A percentile compares a stretch with the other conserved stretches of the same genome.
Evolutionary conservation across 306 rosid species (phyloP).

Genomic region (Gillenia trifoliata): DNA sequence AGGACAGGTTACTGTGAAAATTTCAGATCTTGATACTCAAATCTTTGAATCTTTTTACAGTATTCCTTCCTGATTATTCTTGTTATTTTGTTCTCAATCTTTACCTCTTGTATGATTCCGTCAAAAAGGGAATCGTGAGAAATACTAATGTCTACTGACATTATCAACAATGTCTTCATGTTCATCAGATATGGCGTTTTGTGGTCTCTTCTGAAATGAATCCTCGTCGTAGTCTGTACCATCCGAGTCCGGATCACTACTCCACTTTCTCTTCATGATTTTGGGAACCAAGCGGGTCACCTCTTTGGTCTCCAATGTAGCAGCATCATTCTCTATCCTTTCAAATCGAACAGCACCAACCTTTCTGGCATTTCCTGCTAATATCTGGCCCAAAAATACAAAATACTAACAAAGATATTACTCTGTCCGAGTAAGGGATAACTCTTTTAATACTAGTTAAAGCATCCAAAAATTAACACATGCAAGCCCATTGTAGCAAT

Average conservation of each 20-base stretch:
- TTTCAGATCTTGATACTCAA: not conserved
- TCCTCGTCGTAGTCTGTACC: slow-evolving; percentile 53
- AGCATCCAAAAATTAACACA: not conserved
- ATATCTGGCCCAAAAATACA: slow-evolving; percentile 46
- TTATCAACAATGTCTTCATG: slow-evolving; percentile 37
- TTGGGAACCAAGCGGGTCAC: slow-evolving; percentile 79
- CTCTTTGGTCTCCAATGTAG: slow-evolving; percentile 43
- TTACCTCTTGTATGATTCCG: slow-evolving; percentile 30
- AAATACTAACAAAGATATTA: not conserved
- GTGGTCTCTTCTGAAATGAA: slow-evolving; percentile 42
- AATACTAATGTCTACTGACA: slow-evolving; percentile 24
- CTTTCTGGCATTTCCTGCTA: slow-evolving; percentile 97
- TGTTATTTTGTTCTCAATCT: slow-evolving; percentile 24
- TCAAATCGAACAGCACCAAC: slow-evolving; percentile 94
- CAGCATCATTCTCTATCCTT: slow-evolving; percentile 42
- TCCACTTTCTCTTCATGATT: slow-evolving; percentile 76
- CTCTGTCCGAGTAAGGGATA: not conserved
- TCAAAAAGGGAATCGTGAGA: slow-evolving; percentile 37
- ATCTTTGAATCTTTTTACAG: slow-evolving; percentile 11
- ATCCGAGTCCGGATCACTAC: slow-evolving; percentile 43
- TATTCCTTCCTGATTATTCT: slow-evolving; percentile 22
- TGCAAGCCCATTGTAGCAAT: not conserved
- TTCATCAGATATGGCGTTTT: slow-evolving; percentile 46
- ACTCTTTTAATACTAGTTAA: not conserved
- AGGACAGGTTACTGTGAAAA: not conserved